Evolutionary conservation across 108 stramenopile genomes (phyloP).

Genomic region (Discostella stelligeroides): DNA sequence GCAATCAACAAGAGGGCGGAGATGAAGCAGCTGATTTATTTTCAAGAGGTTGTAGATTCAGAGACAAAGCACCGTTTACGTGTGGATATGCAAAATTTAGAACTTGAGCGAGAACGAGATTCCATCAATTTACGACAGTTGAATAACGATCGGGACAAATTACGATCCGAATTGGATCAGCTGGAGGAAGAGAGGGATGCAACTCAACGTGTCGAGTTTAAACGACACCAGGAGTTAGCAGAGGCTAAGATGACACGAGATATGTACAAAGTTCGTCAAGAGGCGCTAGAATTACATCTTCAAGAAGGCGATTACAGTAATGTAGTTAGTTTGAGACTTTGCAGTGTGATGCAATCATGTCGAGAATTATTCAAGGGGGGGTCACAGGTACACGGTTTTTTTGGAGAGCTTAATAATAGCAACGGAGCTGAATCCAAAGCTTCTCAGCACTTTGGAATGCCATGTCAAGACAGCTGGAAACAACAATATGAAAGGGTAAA

Average conservation of each 20-base stretch:
- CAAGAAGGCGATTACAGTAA: no score
- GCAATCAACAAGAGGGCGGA: slow-evolving; percentile 10
- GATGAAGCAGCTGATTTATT: slow-evolving; percentile 17
- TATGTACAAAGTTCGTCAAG: slow-evolving; percentile 16
- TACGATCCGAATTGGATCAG: slow-evolving; percentile 4
- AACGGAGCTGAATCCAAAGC: no score
- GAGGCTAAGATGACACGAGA: slow-evolving; percentile 30
- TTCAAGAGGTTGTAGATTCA: slow-evolving; percentile 21
- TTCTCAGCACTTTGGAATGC: no score
- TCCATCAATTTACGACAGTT: slow-evolving; percentile 12
- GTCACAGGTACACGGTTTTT: no score
- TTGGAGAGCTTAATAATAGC: no score
- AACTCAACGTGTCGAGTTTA: neutral
- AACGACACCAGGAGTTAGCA: slow-evolving; percentile 5
- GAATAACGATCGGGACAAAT: slow-evolving; percentile 13
- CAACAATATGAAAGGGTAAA: no score
- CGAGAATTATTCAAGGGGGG: no score
- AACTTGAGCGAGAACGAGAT: slow-evolving; percentile 19
- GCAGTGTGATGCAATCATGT: no score
- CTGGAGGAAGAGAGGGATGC: slow-evolving; percentile 11
- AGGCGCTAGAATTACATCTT: slow-evolving; percentile 21
- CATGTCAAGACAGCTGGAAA: no score
- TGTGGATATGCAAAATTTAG: slow-evolving; percentile 30
- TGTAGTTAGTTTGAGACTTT: no score
- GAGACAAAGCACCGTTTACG: slow-evolving; percentile 23